These are phyloP conservation scores for Fusarium sp. DNA, from an alignment of 2,329 filamentous ascomycete species.

Conservation along the genomic window DNA sequence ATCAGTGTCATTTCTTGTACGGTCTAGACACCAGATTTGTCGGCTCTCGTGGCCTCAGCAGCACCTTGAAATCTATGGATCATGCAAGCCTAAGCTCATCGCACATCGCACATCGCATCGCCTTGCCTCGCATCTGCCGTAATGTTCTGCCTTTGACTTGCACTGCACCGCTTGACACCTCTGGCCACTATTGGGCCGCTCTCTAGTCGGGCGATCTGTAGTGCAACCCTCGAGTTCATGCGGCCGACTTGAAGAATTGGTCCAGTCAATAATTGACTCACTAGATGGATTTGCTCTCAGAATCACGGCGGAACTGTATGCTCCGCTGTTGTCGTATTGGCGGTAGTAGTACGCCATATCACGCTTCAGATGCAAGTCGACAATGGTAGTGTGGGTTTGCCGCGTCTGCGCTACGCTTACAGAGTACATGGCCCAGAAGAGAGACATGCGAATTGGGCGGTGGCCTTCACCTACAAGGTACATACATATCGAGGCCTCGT, in stretches of 20 bases:
- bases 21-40: conserved; percentile 12
- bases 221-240: conserved; percentile 37
- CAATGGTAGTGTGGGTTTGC: not conserved
- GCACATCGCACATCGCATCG: conserved; percentile 18
- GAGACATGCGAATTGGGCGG: conserved; percentile 21
- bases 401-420: not conserved
- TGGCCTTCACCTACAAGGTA: conserved; percentile 19
- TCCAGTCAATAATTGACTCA: conserved; percentile 19
- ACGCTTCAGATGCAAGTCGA: conserved; percentile 10
- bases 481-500: conserved; percentile 30
- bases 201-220: conserved; percentile 21
- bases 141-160: conserved; percentile 31
- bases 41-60: conserved; percentile 11
- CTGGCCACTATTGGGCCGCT: conserved; percentile 17
- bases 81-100: conserved; percentile 33
- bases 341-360: conserved; percentile 11
- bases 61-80: conserved; percentile 36
- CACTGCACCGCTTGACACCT: conserved; percentile 13
- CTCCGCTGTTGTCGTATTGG: conserved; percentile 25
- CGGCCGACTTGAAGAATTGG: conserved; percentile 14
- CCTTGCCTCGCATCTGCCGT: conserved; percentile 29
- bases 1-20: conserved; percentile 7
- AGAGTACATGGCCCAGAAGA: not conserved
- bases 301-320: conserved; percentile 18
- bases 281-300: not conserved